A percentile compares a stretch with the other conserved stretches of the same genome.
Conservation (phyloP, 2,329 filamentous ascomycete genomes). For the Fusarium albosuccineum region DNA sequence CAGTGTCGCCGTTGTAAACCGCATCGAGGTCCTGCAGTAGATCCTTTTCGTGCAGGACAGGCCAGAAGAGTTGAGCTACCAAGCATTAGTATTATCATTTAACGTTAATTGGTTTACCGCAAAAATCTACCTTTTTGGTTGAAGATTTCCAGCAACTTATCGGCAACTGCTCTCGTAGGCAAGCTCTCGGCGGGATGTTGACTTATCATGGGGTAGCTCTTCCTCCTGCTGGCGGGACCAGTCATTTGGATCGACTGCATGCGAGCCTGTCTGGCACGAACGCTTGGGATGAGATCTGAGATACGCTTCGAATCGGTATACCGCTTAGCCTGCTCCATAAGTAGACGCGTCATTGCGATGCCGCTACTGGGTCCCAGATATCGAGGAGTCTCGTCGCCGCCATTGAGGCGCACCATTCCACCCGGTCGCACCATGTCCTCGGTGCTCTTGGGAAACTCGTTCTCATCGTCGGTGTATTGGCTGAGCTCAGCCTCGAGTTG, state of each 20-base stretch:
- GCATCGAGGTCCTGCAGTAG: constrained; percentile 82
- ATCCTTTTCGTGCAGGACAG: constrained; percentile 85
- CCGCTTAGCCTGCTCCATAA: constrained; percentile 97
- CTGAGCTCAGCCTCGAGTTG: constrained; percentile 85
- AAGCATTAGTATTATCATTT: constrained; percentile 26
- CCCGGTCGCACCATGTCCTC: constrained; percentile 91
- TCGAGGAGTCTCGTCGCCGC: constrained; percentile 86
- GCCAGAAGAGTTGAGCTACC: constrained; percentile 87
- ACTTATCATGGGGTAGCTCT: constrained; percentile 92
- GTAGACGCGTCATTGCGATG: constrained; percentile 91
- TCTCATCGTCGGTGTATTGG: constrained; percentile 82
- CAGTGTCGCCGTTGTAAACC: constrained; percentile 80
- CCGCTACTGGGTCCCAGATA: constrained; percentile 95
- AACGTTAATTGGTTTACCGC: not conserved
- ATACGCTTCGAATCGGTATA: constrained; percentile 93
- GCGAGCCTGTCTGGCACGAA: constrained; percentile 66
- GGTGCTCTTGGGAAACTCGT: constrained; percentile 75
- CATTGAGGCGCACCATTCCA: constrained; percentile 85
- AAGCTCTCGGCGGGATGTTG: constrained; percentile 82
- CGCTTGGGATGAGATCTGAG: constrained; percentile 88
- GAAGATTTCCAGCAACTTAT: constrained; percentile 86
- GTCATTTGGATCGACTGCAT: constrained; percentile 72
- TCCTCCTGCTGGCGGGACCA: constrained; percentile 73
- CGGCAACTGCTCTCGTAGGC: constrained; percentile 79
- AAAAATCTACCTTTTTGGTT: constrained; percentile 78